These are phyloP conservation scores for Polychaeton citri DNA, from an alignment of 2,329 filamentous ascomycete species.

Conservation along the genomic window DNA sequence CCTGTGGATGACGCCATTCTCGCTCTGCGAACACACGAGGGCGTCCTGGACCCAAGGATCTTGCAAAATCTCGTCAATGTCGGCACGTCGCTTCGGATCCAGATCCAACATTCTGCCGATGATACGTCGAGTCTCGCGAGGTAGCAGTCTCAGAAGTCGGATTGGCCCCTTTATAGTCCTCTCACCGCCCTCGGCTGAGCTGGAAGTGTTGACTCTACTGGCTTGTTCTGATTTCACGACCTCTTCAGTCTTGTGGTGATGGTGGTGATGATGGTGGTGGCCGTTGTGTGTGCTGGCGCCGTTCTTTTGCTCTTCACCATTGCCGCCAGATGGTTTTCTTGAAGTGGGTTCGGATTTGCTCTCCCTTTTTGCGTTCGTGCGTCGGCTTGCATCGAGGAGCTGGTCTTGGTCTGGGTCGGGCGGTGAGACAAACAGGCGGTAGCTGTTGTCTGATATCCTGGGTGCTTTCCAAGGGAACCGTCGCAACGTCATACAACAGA, in stretches of 20 bases:
- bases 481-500: conserved; percentile 93
- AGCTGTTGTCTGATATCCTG: conserved; percentile 82
- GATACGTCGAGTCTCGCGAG: conserved; percentile 78
- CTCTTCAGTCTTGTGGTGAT: conserved; percentile 17
- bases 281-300: conserved; percentile 7
- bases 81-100: conserved; percentile 69
- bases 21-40: conserved; percentile 67
- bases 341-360: conserved; percentile 28
- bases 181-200: conserved; percentile 28
- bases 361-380: conserved; percentile 6
- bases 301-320: conserved; percentile 8
- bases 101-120: conserved; percentile 87
- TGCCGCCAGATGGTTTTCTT: conserved; percentile 19
- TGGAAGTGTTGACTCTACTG: conserved; percentile 7
- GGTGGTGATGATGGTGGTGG: conserved; percentile 20
- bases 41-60: conserved; percentile 86
- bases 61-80: conserved; percentile 69
- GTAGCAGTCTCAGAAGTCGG: conserved; percentile 74
- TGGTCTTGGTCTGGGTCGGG: conserved; percentile 54
- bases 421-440: conserved; percentile 77
- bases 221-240: neutral
- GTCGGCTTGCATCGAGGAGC: conserved; percentile 10
- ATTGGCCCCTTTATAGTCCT: conserved; percentile 84
- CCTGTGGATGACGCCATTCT: conserved; percentile 57
- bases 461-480: conserved; percentile 97